Evolutionary conservation across 345 rosid species (phyloP).

Genomic region (Linum usitatissimum): DNA sequence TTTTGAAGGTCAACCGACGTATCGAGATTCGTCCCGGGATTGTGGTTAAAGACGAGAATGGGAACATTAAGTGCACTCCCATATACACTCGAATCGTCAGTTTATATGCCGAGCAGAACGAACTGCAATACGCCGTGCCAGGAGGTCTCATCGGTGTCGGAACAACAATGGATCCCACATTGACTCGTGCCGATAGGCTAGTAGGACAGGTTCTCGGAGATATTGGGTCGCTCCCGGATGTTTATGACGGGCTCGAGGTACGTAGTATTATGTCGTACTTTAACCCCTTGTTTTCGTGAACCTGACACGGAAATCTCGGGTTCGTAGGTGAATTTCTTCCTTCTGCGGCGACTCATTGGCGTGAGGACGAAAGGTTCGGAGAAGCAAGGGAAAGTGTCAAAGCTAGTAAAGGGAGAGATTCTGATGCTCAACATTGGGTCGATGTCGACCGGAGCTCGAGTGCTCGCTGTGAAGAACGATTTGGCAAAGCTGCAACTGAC

Average conservation of each 20-base stretch:
- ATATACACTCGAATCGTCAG: conserved; percentile 82
- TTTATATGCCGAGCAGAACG: conserved; percentile 81
- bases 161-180: conserved; percentile 94
- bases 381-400: conserved; percentile 84
- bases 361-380: conserved; percentile 93
- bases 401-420: conserved; percentile 81
- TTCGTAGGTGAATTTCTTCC: conserved; percentile 75
- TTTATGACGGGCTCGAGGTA: conserved; percentile 87
- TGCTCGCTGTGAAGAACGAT: conserved; percentile 73
- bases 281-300: no score
- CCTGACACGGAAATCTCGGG: not conserved
- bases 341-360: conserved; percentile 72
- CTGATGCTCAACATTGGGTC: conserved; percentile 93
- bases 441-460: conserved; percentile 92
- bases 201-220: conserved; percentile 99
- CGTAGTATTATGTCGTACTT: not conserved
- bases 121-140: conserved; percentile 94
- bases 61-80: conserved; percentile 78
- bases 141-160: conserved; percentile 98
- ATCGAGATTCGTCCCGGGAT: conserved; percentile 93
- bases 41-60: conserved; percentile 68
- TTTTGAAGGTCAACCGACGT: conserved; percentile 72
- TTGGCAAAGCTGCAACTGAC: conserved; percentile 85
- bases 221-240: conserved; percentile 87
- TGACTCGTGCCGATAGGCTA: conserved; percentile 88